Evolutionary conservation across 1,284 basidiomycete species (phyloP).

Genomic region (Puccinia novopanici): DNA sequence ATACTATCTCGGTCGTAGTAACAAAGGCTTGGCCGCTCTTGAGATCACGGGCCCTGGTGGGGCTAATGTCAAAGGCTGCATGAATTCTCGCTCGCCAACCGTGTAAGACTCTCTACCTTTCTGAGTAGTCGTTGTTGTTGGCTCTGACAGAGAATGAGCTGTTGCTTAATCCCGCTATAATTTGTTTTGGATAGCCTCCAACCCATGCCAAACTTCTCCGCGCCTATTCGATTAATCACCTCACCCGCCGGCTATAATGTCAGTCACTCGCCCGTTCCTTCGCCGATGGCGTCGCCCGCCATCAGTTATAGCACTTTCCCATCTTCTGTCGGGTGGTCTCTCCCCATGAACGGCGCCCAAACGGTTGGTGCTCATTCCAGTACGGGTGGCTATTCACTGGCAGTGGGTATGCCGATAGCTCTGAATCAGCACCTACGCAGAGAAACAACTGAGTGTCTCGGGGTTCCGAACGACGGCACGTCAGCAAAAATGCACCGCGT

Average conservation of each 20-base stretch:
- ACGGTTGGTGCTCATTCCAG: slow-evolving; percentile 8
- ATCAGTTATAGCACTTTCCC: slow-evolving; percentile 8
- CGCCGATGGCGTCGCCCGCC: slow-evolving; percentile 19
- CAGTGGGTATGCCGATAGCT: slow-evolving; percentile 21
- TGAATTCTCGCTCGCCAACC: slow-evolving; percentile 31
- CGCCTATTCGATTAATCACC: slow-evolving; percentile 4
- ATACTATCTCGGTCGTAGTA: slow-evolving; percentile 43
- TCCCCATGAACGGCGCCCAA: slow-evolving; percentile 13
- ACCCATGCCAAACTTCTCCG: slow-evolving; percentile 29
- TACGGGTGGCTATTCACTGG: slow-evolving; percentile 11
- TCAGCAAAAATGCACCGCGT: slow-evolving; percentile 38
- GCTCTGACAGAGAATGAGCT: too few relatives aligned
- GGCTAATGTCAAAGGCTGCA: slow-evolving; percentile 33
- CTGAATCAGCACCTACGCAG: slow-evolving; percentile 30
- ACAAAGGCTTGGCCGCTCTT: slow-evolving; percentile 48
- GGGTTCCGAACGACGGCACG: slow-evolving; percentile 11
- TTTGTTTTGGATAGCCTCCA: background rate
- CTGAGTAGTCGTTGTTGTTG: background rate
- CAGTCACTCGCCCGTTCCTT: background rate
- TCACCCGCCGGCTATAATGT: background rate
- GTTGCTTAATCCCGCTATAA: background rate
- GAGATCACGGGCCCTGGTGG: slow-evolving; percentile 48
- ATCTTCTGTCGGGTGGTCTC: slow-evolving; percentile 7
- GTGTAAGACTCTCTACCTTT: slow-evolving; percentile 18
- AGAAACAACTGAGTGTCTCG: slow-evolving; percentile 38